A percentile compares a stretch with the other conserved stretches of the same genome.
Evolutionary conservation across 1,284 basidiomycete genomes (phyloP).

Genomic region (Exobasidium rhododendri): DNA sequence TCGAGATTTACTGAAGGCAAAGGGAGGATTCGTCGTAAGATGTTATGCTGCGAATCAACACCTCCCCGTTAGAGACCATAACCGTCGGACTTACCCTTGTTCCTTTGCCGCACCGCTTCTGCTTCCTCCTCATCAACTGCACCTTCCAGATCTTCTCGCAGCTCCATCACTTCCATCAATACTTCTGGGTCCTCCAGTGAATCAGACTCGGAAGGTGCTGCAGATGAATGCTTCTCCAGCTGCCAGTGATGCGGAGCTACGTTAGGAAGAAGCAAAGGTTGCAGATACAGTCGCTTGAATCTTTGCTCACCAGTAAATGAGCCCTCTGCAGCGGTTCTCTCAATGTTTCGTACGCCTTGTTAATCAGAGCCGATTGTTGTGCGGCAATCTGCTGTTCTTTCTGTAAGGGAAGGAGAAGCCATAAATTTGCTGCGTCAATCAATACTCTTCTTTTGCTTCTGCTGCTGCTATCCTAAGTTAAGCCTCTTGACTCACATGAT

Average conservation of each 20-base stretch:
- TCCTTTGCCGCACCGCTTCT: conserved; percentile 30
- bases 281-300: not conserved
- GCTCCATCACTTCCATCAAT: conserved; percentile 52
- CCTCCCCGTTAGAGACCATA: no score
- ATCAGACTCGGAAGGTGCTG: conserved; percentile 32
- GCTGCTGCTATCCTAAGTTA: not conserved
- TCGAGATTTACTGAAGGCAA: conserved; percentile 20
- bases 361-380: conserved; percentile 47
- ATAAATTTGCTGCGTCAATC: not conserved
- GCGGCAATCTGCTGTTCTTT: conserved; percentile 46
- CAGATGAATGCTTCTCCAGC: conserved; percentile 28
- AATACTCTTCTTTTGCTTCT: not conserved
- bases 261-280: conserved; percentile 9
- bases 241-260: conserved; percentile 4
- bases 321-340: conserved; percentile 40
- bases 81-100: conserved; percentile 22
- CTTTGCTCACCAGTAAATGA: conserved; percentile 33
- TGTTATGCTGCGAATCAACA: not conserved
- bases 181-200: conserved; percentile 46
- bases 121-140: conserved; percentile 38
- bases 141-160: conserved; percentile 43
- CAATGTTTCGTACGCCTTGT: conserved; percentile 51
- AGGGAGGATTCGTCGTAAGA: not conserved
- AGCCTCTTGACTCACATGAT: conserved; percentile 20
- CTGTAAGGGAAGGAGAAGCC: not conserved